Conservation (phyloP, 495 filamentous ascomycete species). For the Podospora tetraspora region DNA sequence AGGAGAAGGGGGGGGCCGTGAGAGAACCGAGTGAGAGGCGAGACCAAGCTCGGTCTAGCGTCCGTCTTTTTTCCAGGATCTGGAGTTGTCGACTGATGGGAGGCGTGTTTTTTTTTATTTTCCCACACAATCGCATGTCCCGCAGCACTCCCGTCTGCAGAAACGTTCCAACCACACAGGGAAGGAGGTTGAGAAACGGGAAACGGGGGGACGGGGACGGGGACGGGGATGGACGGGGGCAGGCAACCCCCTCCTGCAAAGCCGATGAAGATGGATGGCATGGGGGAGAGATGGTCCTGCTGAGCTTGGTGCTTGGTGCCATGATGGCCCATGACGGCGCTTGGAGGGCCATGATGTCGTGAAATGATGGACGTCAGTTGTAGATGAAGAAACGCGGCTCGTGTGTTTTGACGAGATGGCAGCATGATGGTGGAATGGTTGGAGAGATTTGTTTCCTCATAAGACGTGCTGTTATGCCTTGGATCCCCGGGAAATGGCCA, state of each 20-base stretch:
- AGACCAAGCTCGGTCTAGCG: conserved; percentile 42
- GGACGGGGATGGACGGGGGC: not conserved
- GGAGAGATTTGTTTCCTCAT: conserved; percentile 15
- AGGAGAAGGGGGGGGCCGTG: conserved; percentile 23
- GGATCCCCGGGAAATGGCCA: conserved; percentile 5
- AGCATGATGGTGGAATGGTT: conserved; percentile 18
- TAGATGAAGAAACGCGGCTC: not conserved
- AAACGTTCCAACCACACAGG: conserved; percentile 49
- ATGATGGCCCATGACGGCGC: not conserved
- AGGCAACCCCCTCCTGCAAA: not conserved
- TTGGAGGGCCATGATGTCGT: not conserved
- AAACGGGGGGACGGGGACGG: not conserved
- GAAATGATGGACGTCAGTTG: not conserved
- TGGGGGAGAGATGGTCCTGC: not conserved
- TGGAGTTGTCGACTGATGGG: not conserved
- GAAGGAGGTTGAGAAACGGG: conserved; percentile 49
- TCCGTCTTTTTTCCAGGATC: conserved; percentile 29
- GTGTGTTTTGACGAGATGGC: conserved; percentile 20
- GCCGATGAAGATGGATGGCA: not conserved
- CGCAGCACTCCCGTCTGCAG: conserved; percentile 22
- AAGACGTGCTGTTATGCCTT: conserved; percentile 21
- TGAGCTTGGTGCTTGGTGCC: not conserved
- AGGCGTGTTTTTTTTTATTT: not conserved
- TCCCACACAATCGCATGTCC: not conserved
- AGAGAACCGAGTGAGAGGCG: conserved; percentile 14